phyloP scores from a whole-genome alignment of 192 early-diverging fungal genomes.

The Backusella sp. region DNA sequence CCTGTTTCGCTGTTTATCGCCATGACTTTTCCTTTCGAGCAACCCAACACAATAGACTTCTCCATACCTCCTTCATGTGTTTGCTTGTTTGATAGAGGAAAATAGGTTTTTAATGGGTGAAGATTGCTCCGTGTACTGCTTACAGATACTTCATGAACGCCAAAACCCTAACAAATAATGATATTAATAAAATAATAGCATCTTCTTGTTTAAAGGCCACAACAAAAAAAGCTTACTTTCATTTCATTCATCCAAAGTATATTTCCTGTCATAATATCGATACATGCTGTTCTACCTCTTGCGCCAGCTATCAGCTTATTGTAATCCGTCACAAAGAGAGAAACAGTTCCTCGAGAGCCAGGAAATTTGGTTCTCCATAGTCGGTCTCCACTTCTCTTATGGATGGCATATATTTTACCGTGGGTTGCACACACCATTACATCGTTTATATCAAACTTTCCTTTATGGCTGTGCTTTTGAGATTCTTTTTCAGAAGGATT shows the following conservation, averaged over 20 bases:
- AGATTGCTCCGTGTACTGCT: background rate
- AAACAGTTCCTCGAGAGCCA: background rate
- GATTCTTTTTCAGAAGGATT: background rate
- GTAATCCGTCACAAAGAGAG: constrained; percentile 22
- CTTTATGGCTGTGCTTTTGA: background rate
- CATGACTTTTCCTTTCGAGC: background rate
- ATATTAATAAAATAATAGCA: background rate
- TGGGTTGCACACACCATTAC: constrained; percentile 21
- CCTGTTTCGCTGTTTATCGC: constrained; percentile 1
- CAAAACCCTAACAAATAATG: constrained; percentile 21
- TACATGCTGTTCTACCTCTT: constrained; percentile 10
- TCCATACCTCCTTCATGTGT: background rate
- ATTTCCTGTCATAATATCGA: constrained; percentile 16
- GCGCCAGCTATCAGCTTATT: constrained; percentile 13
- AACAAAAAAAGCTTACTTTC: constrained; percentile 6
- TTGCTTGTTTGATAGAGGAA: background rate
- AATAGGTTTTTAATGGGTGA: background rate
- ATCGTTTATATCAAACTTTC: background rate
- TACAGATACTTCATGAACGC: constrained; percentile 16
- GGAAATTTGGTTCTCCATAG: constrained; percentile 18
- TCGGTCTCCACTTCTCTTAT: constrained; percentile 17
- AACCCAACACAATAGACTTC: background rate
- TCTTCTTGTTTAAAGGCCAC: background rate
- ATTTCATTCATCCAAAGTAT: constrained; percentile 26
- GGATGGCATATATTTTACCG: constrained; percentile 19